Conservation (phyloP, 2,329 filamentous ascomycete species). For the Fusarium oligoseptatum region DNA sequence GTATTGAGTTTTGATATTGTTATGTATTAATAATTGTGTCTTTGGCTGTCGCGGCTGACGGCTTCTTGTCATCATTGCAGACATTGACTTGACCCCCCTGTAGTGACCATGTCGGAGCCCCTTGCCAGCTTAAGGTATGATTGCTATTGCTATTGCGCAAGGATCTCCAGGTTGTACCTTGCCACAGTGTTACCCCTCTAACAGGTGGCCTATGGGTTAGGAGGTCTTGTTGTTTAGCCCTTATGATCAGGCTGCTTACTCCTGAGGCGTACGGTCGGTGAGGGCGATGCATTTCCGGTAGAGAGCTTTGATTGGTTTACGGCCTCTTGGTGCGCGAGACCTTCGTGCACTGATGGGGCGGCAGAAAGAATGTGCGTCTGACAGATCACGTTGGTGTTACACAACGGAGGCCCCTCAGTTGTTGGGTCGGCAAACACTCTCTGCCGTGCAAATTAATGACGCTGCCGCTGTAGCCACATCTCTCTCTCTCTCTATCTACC, state of each 20-base stretch:
- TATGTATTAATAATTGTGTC: no score
- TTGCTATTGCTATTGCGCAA: neutral
- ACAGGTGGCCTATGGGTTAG: neutral
- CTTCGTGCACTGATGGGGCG: neutral
- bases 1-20: no score
- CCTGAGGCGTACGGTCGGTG: neutral
- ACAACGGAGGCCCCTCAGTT: neutral
- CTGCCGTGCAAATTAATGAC: neutral
- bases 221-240: neutral
- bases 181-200: neutral
- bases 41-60: no score
- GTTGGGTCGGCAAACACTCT: neutral
- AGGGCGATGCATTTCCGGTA: neutral
- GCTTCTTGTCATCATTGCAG: no score
- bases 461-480: neutral
- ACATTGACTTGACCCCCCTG: neutral
- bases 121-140: neutral
- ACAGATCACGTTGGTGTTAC: neutral
- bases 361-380: neutral
- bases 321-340: neutral
- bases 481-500: no score
- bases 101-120: neutral
- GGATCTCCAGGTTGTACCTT: neutral
- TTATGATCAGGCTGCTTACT: neutral
- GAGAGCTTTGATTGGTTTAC: neutral